phyloP scores from a whole-genome alignment of 2,329 filamentous ascomycete species.

The Tolypocladium amazonense region DNA sequence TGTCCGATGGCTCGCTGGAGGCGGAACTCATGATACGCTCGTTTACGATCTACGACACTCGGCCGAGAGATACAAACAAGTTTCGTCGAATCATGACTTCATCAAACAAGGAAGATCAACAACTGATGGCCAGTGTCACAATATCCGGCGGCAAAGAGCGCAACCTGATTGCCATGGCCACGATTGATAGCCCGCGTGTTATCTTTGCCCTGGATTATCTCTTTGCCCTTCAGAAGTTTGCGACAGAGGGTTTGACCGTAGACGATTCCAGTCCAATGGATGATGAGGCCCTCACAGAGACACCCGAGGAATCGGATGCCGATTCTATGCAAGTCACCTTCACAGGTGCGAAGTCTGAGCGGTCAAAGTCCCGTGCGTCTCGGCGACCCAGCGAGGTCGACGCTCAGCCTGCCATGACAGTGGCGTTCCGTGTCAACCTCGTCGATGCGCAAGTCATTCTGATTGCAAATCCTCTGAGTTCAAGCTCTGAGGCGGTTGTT shows the following conservation, averaged over 20 bases:
- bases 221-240: conserved; percentile 77
- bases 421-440: conserved; percentile 85
- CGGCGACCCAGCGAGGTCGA: conserved; percentile 10
- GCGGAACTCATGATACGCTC: conserved; percentile 88
- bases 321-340: conserved; percentile 44
- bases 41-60: conserved; percentile 88
- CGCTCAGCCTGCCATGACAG: conserved; percentile 42
- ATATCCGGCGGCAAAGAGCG: conserved; percentile 78
- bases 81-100: conserved; percentile 98
- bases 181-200: conserved; percentile 85
- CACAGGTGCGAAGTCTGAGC: conserved; percentile 24
- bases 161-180: conserved; percentile 81
- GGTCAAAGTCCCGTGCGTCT: conserved; percentile 15
- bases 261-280: conserved; percentile 46
- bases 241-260: conserved; percentile 55
- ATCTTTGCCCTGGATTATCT: conserved; percentile 96
- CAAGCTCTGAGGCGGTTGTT: conserved; percentile 91
- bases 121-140: conserved; percentile 95
- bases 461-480: conserved; percentile 84
- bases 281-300: conserved; percentile 43
- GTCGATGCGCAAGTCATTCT: conserved; percentile 95
- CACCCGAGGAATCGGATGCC: conserved; percentile 46
- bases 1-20: conserved; percentile 84
- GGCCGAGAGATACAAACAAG: conserved; percentile 83
- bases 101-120: conserved; percentile 88